Conservation (phyloP, 179 eudicot species). For the Pouteria campechiana region DNA sequence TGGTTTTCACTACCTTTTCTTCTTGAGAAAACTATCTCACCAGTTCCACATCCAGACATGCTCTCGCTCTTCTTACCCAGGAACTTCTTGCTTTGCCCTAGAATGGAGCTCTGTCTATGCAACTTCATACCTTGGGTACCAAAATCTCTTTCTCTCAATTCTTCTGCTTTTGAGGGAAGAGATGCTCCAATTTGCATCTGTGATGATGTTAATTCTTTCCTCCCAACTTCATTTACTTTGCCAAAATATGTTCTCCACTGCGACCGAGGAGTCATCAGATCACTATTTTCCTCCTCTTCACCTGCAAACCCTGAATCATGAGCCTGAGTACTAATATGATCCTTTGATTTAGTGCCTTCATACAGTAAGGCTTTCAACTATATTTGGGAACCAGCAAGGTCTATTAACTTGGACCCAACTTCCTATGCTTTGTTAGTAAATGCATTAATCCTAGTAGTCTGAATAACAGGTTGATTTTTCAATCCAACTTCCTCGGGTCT, state of each 20-base stretch:
- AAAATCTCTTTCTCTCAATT: constrained; percentile 26
- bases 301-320: constrained; percentile 5
- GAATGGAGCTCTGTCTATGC: constrained; percentile 33
- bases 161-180: too few relatives aligned
- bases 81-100: constrained; percentile 35
- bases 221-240: constrained; percentile 26
- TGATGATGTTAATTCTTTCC: constrained; percentile 20
- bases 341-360: too few relatives aligned
- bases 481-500: constrained; percentile 15
- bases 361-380: too few relatives aligned
- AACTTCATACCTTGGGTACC: constrained; percentile 31
- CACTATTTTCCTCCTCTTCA: too few relatives aligned
- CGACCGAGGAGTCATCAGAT: constrained; percentile 24
- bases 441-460: constrained; percentile 15
- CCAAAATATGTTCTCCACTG: constrained; percentile 18
- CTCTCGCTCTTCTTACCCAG: constrained; percentile 28
- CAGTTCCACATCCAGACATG: constrained; percentile 22
- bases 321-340: too few relatives aligned
- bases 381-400: too few relatives aligned
- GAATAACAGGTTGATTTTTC: constrained; percentile 13
- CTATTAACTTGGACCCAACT: too few relatives aligned
- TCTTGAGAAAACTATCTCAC: constrained; percentile 16
- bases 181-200: constrained; percentile 27
- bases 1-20: too few relatives aligned
- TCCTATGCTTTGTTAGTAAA: constrained; percentile 23